phyloP scores from a whole-genome alignment of 2,329 filamentous ascomycete species.

The Colletotrichum musae region DNA sequence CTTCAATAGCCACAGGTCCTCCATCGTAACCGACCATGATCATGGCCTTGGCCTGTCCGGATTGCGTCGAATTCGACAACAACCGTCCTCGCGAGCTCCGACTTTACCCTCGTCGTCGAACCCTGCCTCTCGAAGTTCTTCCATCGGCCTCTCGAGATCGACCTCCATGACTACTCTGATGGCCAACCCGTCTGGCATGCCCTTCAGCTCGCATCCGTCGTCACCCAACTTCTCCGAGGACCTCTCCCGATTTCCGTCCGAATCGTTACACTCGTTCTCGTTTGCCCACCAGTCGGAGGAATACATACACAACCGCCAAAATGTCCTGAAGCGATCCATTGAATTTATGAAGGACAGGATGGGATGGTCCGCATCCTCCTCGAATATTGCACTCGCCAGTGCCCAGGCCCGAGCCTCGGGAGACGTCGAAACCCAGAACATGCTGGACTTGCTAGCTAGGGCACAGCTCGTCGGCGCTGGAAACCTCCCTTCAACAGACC shows the following conservation, averaged over 20 bases:
- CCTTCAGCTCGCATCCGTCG: constrained; percentile 72
- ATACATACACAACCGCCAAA: constrained; percentile 90
- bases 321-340: constrained; percentile 91
- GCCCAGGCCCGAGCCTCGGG: constrained; percentile 87
- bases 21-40: constrained; percentile 88
- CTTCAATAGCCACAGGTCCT: constrained; percentile 70
- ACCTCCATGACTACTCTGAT: constrained; percentile 79
- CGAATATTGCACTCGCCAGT: constrained; percentile 82
- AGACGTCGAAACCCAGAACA: constrained; percentile 88
- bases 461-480: constrained; percentile 83
- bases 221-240: constrained; percentile 90
- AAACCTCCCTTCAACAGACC: constrained; percentile 67
- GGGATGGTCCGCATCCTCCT: constrained; percentile 78
- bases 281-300: constrained; percentile 97
- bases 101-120: constrained; percentile 76
- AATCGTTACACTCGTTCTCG: constrained; percentile 97
- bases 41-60: constrained; percentile 89
- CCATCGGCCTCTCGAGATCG: constrained; percentile 73
- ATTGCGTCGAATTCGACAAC: constrained; percentile 93
- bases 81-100: constrained; percentile 76
- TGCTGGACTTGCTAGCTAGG: constrained; percentile 89
- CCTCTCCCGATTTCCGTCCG: constrained; percentile 90
- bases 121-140: constrained; percentile 73
- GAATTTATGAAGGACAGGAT: constrained; percentile 97
- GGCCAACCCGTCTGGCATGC: constrained; percentile 68